Evolutionary conservation across 768 basidiomycete species (phyloP).

Genomic region (Mycena venus): DNA sequence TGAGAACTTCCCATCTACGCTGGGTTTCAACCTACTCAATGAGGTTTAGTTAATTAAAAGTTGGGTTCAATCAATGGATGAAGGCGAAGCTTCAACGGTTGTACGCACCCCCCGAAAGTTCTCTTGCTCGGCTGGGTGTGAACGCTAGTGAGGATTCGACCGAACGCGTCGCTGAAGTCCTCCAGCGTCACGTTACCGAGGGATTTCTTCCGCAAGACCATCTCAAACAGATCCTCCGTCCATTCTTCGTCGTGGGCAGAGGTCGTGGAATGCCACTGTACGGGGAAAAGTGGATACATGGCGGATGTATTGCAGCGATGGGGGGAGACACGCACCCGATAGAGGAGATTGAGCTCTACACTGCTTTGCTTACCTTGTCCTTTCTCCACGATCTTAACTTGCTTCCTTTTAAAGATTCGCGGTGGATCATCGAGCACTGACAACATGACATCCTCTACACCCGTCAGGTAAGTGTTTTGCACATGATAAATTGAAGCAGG

Average conservation of each 20-base stretch:
- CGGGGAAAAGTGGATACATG: background rate
- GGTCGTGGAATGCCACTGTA: constrained; percentile 69
- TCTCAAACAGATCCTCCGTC: constrained; percentile 60
- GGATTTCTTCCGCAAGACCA: constrained; percentile 54
- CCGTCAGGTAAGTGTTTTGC: background rate
- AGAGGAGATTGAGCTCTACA: constrained; percentile 72
- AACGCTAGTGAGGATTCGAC: constrained; percentile 26
- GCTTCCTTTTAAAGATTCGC: constrained; percentile 55
- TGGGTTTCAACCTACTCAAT: constrained; percentile 37
- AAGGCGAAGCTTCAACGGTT: background rate
- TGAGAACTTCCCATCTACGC: constrained; percentile 59
- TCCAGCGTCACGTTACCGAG: constrained; percentile 44
- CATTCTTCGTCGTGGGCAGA: constrained; percentile 63
- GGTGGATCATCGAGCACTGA: constrained; percentile 43
- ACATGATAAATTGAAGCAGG: background rate
- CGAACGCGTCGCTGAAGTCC: constrained; percentile 36
- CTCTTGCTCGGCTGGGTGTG: constrained; percentile 48
- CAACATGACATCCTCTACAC: constrained; percentile 24
- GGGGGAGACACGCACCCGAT: constrained; percentile 46
- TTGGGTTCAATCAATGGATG: background rate
- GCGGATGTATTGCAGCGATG: background rate
- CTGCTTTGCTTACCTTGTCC: constrained; percentile 79
- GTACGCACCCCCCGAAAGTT: constrained; percentile 56
- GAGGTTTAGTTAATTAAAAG: background rate
- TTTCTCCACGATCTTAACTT: constrained; percentile 49